phyloP scores from a whole-genome alignment of 352 stramenopile species.

The Phytophthora capsici region DNA sequence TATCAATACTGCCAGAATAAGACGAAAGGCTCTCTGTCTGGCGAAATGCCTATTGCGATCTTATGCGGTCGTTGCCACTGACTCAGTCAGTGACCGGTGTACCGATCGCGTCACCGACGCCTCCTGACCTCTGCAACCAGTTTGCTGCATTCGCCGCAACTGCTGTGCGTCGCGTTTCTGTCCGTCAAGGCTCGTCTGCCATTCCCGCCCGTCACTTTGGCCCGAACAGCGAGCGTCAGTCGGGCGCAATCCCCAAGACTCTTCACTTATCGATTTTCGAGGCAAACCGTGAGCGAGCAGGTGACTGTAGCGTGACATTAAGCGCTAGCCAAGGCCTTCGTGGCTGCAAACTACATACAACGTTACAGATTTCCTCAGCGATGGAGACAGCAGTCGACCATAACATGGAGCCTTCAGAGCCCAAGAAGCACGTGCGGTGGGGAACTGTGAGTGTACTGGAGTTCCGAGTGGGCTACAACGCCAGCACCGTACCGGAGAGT shows the following conservation, averaged over 20 bases:
- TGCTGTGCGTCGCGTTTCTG: conserved; percentile 11
- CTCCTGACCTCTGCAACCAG: conserved; percentile 14
- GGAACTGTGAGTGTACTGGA: conserved; percentile 51
- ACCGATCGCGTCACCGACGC: neutral
- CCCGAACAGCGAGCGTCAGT: conserved; percentile 1
- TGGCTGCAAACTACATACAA: neutral
- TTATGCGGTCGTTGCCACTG: neutral
- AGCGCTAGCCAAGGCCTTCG: too few relatives aligned
- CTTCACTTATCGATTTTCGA: conserved; percentile 17
- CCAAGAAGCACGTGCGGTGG: conserved; percentile 53
- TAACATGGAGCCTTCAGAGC: neutral
- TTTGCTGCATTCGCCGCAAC: conserved; percentile 22
- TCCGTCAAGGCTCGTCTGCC: neutral
- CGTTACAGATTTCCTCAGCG: neutral
- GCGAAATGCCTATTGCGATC: too few relatives aligned
- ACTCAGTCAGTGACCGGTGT: conserved; percentile 4
- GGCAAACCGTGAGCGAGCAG: neutral
- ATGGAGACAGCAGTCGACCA: conserved; percentile 9
- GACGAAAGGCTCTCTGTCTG: neutral
- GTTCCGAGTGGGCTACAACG: conserved; percentile 61
- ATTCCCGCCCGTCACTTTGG: conserved; percentile 4
- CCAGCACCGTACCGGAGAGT: conserved; percentile 49
- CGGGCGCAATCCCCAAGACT: conserved; percentile 9
- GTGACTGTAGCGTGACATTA: neutral
- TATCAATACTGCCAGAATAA: neutral